Percentiles rank a stretch among this genome's conserved stretches.
Conservation (phyloP, 352 stramenopile species). For the Globisporangium solare region DNA sequence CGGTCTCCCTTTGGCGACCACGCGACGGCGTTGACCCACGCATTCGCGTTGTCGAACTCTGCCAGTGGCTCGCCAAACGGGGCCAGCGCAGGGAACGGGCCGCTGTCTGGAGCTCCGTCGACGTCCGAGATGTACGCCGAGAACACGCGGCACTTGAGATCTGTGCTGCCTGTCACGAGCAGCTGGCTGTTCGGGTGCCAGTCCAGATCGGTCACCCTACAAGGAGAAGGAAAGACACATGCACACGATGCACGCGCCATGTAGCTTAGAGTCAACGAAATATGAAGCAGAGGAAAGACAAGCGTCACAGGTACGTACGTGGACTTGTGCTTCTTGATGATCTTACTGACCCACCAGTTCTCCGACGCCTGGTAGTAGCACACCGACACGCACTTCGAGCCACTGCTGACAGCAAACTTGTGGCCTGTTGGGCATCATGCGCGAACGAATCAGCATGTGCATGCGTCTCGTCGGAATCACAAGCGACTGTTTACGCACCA, state of each 20-base stretch:
- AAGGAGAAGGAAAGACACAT: not conserved
- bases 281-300: not conserved
- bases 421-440: slow-evolving; percentile 34
- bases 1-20: slow-evolving; percentile 89
- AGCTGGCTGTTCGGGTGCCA: slow-evolving; percentile 93
- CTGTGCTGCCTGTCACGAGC: slow-evolving; percentile 87
- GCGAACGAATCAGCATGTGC: too few relatives aligned
- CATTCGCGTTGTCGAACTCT: slow-evolving; percentile 85
- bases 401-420: slow-evolving; percentile 92
- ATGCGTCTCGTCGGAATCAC: not conserved
- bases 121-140: slow-evolving; percentile 83
- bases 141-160: slow-evolving; percentile 93
- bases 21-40: slow-evolving; percentile 90
- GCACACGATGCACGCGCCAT: not conserved
- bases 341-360: slow-evolving; percentile 96
- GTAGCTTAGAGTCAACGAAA: too few relatives aligned
- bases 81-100: slow-evolving; percentile 68
- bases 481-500: slow-evolving; percentile 28
- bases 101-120: slow-evolving; percentile 62
- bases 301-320: slow-evolving; percentile 58
- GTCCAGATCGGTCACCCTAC: slow-evolving; percentile 80
- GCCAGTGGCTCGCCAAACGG: slow-evolving; percentile 79
- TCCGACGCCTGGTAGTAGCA: slow-evolving; percentile 90
- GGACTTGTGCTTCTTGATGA: slow-evolving; percentile 96
- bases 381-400: slow-evolving; percentile 91